Evolutionary conservation across 805 yeast genomes (phyloP).

Genomic region (Candida palmyrensis): DNA sequence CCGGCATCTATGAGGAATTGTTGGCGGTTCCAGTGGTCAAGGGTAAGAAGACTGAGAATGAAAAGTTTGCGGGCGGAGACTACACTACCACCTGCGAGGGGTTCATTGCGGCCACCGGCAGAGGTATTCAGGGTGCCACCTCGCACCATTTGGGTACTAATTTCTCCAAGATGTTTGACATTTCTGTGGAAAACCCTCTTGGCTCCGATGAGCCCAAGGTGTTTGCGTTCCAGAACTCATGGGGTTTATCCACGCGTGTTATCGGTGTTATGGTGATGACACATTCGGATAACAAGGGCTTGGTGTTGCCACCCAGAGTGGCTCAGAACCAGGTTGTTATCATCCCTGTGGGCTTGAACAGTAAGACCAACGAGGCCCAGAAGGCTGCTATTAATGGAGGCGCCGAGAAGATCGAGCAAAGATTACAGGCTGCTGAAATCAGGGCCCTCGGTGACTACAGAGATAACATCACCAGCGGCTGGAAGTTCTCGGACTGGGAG

Average conservation of each 20-base stretch:
- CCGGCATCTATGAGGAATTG: conserved; percentile 79
- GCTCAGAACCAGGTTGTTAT: conserved; percentile 89
- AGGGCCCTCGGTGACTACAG: conserved; percentile 85
- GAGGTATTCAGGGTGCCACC: conserved; percentile 99
- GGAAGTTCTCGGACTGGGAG: conserved; percentile 98
- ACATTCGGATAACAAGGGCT: conserved; percentile 97
- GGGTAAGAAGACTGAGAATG: conserved; percentile 95
- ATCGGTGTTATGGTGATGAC: conserved; percentile 99
- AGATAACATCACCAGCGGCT: conserved; percentile 94
- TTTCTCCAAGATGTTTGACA: conserved; percentile 97
- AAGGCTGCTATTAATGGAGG: conserved; percentile 65
- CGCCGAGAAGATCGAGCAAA: conserved; percentile 62
- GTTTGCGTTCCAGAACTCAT: conserved; percentile 92
- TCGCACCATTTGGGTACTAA: conserved; percentile 97
- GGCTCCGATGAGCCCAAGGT: conserved; percentile 84
- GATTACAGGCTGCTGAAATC: conserved; percentile 56
- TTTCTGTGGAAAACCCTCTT: conserved; percentile 91
- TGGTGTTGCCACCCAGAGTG: conserved; percentile 96
- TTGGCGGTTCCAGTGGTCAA: conserved; percentile 96
- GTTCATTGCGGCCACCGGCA: conserved; percentile 95
- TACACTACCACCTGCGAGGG: conserved; percentile 97
- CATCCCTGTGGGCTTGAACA: conserved; percentile 92
- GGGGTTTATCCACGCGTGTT: conserved; percentile 98
- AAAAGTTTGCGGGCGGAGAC: conserved; percentile 96
- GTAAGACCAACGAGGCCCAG: conserved; percentile 74